A percentile compares a stretch with the other conserved stretches of the same genome.
Conservation (phyloP, 805 yeast genomes). For the Tetrapisispora taiwanensis region DNA sequence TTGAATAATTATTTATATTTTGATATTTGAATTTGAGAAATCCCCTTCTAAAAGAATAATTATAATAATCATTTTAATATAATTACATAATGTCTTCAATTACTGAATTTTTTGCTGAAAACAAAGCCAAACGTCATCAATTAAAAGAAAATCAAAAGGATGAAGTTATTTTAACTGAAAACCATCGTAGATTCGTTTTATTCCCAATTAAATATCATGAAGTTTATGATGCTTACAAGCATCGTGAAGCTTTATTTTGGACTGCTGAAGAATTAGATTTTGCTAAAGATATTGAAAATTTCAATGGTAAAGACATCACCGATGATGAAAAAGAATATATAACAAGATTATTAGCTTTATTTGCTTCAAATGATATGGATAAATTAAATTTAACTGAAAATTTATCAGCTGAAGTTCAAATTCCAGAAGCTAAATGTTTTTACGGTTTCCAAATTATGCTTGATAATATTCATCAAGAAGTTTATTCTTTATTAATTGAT, state of each 20-base stretch:
- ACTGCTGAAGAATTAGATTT: constrained; percentile 97
- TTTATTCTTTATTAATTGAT: constrained; percentile 86
- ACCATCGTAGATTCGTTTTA: constrained; percentile 79
- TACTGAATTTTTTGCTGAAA: constrained; percentile 23
- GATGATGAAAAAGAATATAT: constrained; percentile 86
- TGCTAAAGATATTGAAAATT: constrained; percentile 58
- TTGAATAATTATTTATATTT: no score
- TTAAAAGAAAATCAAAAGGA: constrained; percentile 67
- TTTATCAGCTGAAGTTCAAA: constrained; percentile 91
- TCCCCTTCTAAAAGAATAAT: no score
- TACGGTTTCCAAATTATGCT: constrained; percentile 99
- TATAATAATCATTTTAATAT: no score
- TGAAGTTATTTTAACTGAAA: constrained; percentile 82
- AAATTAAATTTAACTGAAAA: constrained; percentile 94
- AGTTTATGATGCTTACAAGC: constrained; percentile 97
- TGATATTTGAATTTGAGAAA: no score
- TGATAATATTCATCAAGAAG: constrained; percentile 97
- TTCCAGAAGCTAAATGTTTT: constrained; percentile 96
- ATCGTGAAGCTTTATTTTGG: constrained; percentile 98
- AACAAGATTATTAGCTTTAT: constrained; percentile 88
- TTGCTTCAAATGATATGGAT: constrained; percentile 93
- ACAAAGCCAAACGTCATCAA: constrained; percentile 53
- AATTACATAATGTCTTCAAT: constrained; percentile 1
- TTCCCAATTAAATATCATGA: constrained; percentile 96
- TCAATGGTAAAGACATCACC: constrained; percentile 76